These are phyloP conservation scores for Trichoderma lentiforme DNA, from an alignment of 2,329 filamentous ascomycete genomes.

Conservation along the genomic window DNA sequence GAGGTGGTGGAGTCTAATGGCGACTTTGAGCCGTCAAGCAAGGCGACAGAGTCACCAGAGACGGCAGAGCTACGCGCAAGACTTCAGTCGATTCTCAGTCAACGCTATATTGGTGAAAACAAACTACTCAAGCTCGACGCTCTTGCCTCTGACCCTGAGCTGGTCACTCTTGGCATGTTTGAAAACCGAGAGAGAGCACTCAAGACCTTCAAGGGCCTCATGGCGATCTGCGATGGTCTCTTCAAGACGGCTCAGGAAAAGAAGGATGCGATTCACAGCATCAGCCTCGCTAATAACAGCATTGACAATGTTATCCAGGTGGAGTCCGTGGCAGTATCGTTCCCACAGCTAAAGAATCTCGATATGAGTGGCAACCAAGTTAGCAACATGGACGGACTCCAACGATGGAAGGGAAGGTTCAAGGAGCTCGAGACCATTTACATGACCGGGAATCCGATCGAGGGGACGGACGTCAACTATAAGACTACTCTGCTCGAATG, in stretches of 20 bases:
- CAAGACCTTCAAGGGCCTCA: conserved; percentile 89
- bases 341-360: conserved; percentile 83
- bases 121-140: conserved; percentile 84
- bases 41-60: conserved; percentile 47
- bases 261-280: conserved; percentile 73
- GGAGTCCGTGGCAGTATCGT: conserved; percentile 70
- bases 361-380: conserved; percentile 86
- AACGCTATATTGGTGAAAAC: conserved; percentile 66
- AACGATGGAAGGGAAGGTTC: conserved; percentile 77
- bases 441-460: conserved; percentile 72
- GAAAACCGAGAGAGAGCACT: conserved; percentile 65
- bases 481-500: conserved; percentile 69
- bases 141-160: conserved; percentile 67
- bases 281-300: conserved; percentile 78
- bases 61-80: conserved; percentile 63
- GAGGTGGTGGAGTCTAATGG: conserved; percentile 51
- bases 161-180: conserved; percentile 74
- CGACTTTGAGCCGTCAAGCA: conserved; percentile 31
- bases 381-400: conserved; percentile 62
- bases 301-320: conserved; percentile 71
- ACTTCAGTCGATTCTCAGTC: conserved; percentile 67
- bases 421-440: conserved; percentile 76
- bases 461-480: conserved; percentile 56
- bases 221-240: conserved; percentile 76
- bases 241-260: conserved; percentile 72